Evolutionary conservation across 345 rosid genomes (phyloP), one percentile per base, ranked within the genome.

Genomic region (Citrus sp.): DNA sequence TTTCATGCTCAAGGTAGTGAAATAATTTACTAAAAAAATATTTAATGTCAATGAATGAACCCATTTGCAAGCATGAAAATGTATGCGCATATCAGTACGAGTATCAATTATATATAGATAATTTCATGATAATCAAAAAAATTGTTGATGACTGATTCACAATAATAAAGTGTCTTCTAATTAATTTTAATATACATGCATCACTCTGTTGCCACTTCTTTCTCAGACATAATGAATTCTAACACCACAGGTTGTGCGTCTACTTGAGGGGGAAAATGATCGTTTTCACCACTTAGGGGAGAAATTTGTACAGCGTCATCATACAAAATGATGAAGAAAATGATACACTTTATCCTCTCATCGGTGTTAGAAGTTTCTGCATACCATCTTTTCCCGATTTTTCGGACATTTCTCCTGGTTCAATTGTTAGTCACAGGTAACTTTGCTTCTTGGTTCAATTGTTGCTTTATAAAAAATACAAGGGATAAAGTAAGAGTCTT

Each of bases 181-280:
- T 46, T 46, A 46, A 13, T 46, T 28, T 62, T 28, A 27, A 62
- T 62, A 28, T 62, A 3, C 22, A 16, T 6, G 38, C 10, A 63
- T 22, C 7, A 46, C 27, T 9, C 1, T 65, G 14, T 37, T 38
- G 58, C 25, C 22, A 16, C 25, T 49, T 74, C 37, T 7, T 27
- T 32, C 37, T 16, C 40, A 38, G 13, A 32, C 35, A 56, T 34
- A 28, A 7, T 19, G 22, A 25, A 1, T 13, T 27, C 24, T 61
- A 18, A 42, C 42, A 38, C 10, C 19, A 54, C 85, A 91, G 90
- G 88, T 89, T 46, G 78, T 89, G 73, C 85, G 85, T 24, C 84
- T 89, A 64, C 88, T 89, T 13, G 91, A 89, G 72, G 90, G 88
- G 56, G 83, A 84, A 79, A 78, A 76, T 18, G 81, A 80, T 67